Conservation (phyloP, 2,329 filamentous ascomycete species). For the Verticillium alfalfae region DNA sequence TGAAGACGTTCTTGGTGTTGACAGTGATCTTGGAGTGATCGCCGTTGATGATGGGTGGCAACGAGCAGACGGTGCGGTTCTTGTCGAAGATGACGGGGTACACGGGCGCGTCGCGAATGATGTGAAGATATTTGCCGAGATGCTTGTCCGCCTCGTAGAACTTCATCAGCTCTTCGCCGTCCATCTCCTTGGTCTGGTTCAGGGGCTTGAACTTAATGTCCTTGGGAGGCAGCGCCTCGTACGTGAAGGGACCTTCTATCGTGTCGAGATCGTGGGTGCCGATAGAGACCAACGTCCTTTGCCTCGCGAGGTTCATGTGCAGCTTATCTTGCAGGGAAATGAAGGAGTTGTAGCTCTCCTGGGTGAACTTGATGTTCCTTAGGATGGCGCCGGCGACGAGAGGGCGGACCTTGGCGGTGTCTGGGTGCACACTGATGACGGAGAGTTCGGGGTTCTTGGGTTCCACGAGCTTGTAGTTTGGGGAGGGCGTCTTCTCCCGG, state of each 20-base stretch:
- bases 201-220: conserved; percentile 87
- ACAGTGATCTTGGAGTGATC: conserved; percentile 94
- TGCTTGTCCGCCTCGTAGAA: conserved; percentile 97
- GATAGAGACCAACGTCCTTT: conserved; percentile 91
- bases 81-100: conserved; percentile 96
- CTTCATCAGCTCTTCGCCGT: conserved; percentile 80
- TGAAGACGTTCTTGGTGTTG: conserved; percentile 88
- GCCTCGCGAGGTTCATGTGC: conserved; percentile 89
- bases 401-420: conserved; percentile 73
- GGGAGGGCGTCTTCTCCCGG: conserved; percentile 67
- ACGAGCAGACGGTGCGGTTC: conserved; percentile 79
- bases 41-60: conserved; percentile 97
- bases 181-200: conserved; percentile 88
- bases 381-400: conserved; percentile 87
- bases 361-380: conserved; percentile 84
- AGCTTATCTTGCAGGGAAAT: conserved; percentile 97
- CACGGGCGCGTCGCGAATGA: conserved; percentile 87
- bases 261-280: conserved; percentile 96
- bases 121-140: conserved; percentile 83
- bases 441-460: conserved; percentile 70
- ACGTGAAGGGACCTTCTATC: conserved; percentile 89
- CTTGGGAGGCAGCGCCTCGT: conserved; percentile 86
- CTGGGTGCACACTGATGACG: conserved; percentile 72
- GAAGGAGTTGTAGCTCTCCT: conserved; percentile 93
- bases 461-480: conserved; percentile 72